These are phyloP conservation scores for Telopea speciosissima DNA, from an alignment of 177 flowering plant species.

Conservation along the genomic window DNA sequence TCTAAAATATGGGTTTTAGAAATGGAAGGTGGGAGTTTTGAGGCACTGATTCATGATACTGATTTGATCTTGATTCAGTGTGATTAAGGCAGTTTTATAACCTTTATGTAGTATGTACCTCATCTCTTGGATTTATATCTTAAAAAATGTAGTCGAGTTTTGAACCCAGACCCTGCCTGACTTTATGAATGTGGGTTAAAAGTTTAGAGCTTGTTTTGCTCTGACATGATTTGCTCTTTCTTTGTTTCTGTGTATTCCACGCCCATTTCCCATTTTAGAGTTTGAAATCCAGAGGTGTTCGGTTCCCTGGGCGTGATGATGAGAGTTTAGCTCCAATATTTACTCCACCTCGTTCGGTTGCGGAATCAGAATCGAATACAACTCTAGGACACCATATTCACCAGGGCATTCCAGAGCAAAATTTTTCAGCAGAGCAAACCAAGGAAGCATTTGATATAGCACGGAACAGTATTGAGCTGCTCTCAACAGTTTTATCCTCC, in stretches of 20 bases:
- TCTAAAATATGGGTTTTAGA: not conserved
- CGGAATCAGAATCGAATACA: conserved; percentile 38
- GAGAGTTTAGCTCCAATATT: conserved; percentile 94
- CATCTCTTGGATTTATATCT: too few relatives aligned
- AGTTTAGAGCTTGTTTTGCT: not conserved
- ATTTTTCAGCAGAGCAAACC: conserved; percentile 70
- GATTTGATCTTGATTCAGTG: too few relatives aligned
- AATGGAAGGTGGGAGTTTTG: not conserved
- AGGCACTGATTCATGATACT: not conserved
- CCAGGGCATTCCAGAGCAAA: conserved; percentile 37
- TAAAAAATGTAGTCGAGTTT: too few relatives aligned
- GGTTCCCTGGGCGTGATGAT: conserved; percentile 89
- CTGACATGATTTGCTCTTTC: not conserved
- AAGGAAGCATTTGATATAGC: conserved; percentile 97
- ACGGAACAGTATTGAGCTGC: conserved; percentile 86
- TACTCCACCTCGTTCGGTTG: conserved; percentile 73
- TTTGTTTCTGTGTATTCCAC: not conserved
- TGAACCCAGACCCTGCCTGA: too few relatives aligned
- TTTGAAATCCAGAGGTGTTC: conserved; percentile 73
- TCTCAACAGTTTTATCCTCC: conserved; percentile 80
- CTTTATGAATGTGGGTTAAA: too few relatives aligned
- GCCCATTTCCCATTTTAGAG: conserved; percentile 37
- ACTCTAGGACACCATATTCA: conserved; percentile 34
- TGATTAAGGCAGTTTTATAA: not conserved
- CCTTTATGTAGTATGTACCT: not conserved